Evolutionary conservation across 2,329 filamentous ascomycete genomes (phyloP), one percentile per base, ranked within the genome.

Genomic region (Colletotrichum truncatum): DNA sequence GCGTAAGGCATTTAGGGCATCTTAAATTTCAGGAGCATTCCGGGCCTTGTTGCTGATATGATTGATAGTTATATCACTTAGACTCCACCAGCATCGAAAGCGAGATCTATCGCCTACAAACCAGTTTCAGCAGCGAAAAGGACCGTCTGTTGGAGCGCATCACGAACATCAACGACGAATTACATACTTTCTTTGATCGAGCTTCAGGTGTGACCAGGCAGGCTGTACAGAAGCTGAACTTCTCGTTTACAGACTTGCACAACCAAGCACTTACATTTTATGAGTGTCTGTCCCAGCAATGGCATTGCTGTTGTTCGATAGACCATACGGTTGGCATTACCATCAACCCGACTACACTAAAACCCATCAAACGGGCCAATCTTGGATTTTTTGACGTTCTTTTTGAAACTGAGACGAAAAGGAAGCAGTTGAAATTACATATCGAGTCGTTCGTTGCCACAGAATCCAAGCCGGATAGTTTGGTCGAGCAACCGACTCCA

Each of bases 61-160:
- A 12, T 6, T 4, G 3, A 10, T 18, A 54, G 51, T 4, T 54
- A 8, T 28, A 60, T 28, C 6, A 34, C 18, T 25, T 60, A 11
- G 56, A 60, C 25, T 52, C 45, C 6, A 45, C 34, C 2, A 34
- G 11, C 36, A 18, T 60, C 1, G 56, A 60, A 43, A 52, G 46
- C 56, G 46, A 60, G 16, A 12, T 53, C 4, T 60, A 34, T n/a
- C 56, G 56, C 16, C 48, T 60, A 18, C 56, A 45, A 6, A 60
- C 18, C 4, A 60, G 56, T 18, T 60, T 60, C 36, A 60, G 46
- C 16, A 43, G 18, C 26, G 56, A 60, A 16, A 60, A 60, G 16
- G 46, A 53, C 21, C 16, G 46, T 6, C 46, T 53, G 5, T 9
- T 60, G 25, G 26, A 18, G 6, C 56, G 36, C 11, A 36, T 60